These are phyloP conservation scores for Coemansia sp. DNA, from an alignment of 192 early-diverging fungal species.

Conservation along the genomic window DNA sequence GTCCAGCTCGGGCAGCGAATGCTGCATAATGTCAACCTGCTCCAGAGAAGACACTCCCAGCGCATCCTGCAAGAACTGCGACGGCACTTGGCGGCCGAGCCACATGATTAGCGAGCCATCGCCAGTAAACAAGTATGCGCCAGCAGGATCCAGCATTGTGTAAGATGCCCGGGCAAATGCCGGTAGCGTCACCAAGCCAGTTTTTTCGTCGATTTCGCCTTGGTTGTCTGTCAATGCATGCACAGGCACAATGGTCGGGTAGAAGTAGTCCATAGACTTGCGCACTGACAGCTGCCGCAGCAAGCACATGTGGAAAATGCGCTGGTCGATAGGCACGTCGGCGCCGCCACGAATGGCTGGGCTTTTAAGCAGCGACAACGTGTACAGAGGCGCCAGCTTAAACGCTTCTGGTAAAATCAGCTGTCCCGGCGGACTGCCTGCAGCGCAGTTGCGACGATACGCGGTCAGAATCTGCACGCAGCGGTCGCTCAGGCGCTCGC, in stretches of 20 bases:
- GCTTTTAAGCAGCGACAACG: conserved; percentile 79
- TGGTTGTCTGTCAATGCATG: conserved; percentile 58
- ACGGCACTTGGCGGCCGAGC: conserved; percentile 72
- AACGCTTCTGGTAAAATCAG: conserved; percentile 95
- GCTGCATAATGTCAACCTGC: conserved; percentile 57
- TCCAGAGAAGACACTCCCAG: conserved; percentile 79
- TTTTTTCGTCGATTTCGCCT: conserved; percentile 43
- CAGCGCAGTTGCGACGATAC: conserved; percentile 90
- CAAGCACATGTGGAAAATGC: conserved; percentile 76
- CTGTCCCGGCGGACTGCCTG: conserved; percentile 84
- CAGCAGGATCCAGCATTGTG: conserved; percentile 67
- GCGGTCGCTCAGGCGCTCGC: conserved; percentile 78
- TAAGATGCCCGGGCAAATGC: conserved; percentile 69
- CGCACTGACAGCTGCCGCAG: conserved; percentile 73
- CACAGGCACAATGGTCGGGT: conserved; percentile 76
- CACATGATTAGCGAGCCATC: conserved; percentile 77
- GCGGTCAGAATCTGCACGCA: conserved; percentile 87
- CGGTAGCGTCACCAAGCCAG: conserved; percentile 67
- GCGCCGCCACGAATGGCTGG: conserved; percentile 73
- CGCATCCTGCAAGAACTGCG: conserved; percentile 65
- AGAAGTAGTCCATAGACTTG: conserved; percentile 75
- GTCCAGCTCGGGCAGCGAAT: conserved; percentile 65
- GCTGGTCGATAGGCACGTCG: conserved; percentile 74
- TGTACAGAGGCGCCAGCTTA: conserved; percentile 89
- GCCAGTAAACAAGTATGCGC: conserved; percentile 86